Conservation (phyloP, 805 yeast species). For the Brettanomyces nanus region DNA sequence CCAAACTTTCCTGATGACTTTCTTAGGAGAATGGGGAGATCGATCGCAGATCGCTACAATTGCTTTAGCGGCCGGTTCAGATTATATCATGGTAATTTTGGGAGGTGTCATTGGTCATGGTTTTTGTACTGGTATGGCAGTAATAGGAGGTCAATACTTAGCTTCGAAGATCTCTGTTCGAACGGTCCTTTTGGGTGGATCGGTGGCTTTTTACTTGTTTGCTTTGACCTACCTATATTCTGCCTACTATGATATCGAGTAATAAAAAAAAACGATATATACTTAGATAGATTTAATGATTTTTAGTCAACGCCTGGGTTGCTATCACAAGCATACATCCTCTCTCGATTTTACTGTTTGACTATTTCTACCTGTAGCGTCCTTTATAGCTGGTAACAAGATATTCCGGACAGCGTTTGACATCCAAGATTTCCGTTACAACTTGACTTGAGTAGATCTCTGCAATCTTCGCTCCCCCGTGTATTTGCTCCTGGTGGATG, state of each 20-base stretch:
- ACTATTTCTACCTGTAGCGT: no score
- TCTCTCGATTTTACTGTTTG: no score
- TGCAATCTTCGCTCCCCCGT: no score
- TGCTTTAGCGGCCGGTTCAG: conserved; percentile 96
- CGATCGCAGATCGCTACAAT: conserved; percentile 98
- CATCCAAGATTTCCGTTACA: no score
- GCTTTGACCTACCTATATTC: conserved; percentile 73
- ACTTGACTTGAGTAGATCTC: no score
- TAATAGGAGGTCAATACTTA: conserved; percentile 81
- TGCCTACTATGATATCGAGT: conserved; percentile 33
- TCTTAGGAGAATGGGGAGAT: conserved; percentile 98
- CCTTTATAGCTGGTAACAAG: no score
- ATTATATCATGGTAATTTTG: conserved; percentile 78
- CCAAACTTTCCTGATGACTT: conserved; percentile 92
- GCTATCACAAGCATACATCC: no score
- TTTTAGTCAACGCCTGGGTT: no score
- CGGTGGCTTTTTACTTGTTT: conserved; percentile 77
- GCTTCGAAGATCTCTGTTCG: conserved; percentile 89
- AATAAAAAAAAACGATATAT: no score
- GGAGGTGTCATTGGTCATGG: conserved; percentile 92
- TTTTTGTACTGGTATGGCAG: conserved; percentile 84
- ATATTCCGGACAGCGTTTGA: no score
- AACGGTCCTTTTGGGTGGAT: conserved; percentile 87
- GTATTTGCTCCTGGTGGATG: no score
- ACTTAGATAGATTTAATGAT: no score